Conservation (phyloP, 441 rosid species). For the Euphorbia schlechtendalii region DNA sequence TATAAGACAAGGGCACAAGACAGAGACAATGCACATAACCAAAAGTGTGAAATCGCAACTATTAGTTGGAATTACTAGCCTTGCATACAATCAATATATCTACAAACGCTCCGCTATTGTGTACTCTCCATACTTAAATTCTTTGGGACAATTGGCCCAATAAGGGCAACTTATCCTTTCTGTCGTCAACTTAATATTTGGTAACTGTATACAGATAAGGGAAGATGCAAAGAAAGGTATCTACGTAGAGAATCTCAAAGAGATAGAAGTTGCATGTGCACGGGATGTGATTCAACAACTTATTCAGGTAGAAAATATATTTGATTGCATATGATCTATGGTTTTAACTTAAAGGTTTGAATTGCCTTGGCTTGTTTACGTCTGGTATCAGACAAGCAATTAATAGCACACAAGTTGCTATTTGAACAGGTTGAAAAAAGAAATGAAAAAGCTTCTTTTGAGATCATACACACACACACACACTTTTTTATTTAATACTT, state of each 20-base stretch:
- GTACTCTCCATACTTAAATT: too few relatives aligned
- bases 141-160: neutral
- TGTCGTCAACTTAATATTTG: constrained; percentile 7
- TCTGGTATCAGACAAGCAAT: neutral
- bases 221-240: constrained; percentile 93
- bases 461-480: too few relatives aligned
- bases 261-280: constrained; percentile 82
- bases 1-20: neutral
- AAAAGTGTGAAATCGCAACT: neutral
- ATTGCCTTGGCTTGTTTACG: neutral
- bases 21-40: too few relatives aligned
- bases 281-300: constrained; percentile 91
- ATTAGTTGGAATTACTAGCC: neutral
- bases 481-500: neutral
- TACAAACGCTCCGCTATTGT: neutral
- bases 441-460: neutral
- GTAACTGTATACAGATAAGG: constrained; percentile 51
- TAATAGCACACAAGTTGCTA: neutral
- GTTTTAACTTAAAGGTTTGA: neutral
- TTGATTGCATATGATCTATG: constrained; percentile 5
- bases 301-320: constrained; percentile 44
- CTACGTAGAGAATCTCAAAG: constrained; percentile 89
- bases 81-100: neutral
- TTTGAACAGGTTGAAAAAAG: neutral
- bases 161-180: neutral